Percentiles rank a stretch among this genome's conserved stretches.
Evolutionary conservation across 1,139 yeast genomes (phyloP).

Genomic region (Taphrina communis): DNA sequence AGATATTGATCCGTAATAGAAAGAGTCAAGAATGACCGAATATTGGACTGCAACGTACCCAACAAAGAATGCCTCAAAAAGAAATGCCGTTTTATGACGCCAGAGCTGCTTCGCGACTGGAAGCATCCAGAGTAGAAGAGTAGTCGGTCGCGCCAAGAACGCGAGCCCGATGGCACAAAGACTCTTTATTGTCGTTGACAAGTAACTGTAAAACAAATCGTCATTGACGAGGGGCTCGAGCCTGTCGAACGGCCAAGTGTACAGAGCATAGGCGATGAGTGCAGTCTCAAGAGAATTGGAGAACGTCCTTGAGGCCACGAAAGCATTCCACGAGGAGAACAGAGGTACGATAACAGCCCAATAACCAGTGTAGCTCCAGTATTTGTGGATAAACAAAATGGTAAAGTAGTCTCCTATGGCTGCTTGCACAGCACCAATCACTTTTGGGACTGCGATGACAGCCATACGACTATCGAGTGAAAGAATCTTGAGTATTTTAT

Average conservation of each 20-base stretch:
- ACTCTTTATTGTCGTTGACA: conserved; percentile 15
- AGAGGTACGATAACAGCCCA: conserved; percentile 37
- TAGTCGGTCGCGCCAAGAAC: conserved; percentile 82
- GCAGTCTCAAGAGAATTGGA: conserved; percentile 82
- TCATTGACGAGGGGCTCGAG: conserved; percentile 42
- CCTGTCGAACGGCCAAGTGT: conserved; percentile 65
- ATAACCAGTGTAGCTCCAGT: conserved; percentile 47
- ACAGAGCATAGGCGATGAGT: conserved; percentile 71
- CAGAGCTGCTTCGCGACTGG: conserved; percentile 18
- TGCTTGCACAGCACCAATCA: conserved; percentile 72
- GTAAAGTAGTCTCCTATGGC: conserved; percentile 66
- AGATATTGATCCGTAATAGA: conserved; percentile 63
- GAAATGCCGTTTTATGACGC: conserved; percentile 10
- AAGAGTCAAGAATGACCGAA: conserved; percentile 69
- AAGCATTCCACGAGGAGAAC: conserved; percentile 62
- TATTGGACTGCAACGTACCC: conserved; percentile 46
- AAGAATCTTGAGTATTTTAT: conserved; percentile 50
- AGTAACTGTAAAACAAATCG: conserved; percentile 40
- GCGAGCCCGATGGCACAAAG: conserved; percentile 53
- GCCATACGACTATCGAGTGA: conserved; percentile 53
- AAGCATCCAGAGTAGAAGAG: conserved; percentile 72
- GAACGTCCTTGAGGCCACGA: conserved; percentile 78
- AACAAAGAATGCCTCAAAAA: conserved; percentile 41
- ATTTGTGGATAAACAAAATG: conserved; percentile 46
- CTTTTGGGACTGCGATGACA: conserved; percentile 59